Conservation (phyloP, 176 grass and related monocot genomes). For the Oryza coarctata region DNA sequence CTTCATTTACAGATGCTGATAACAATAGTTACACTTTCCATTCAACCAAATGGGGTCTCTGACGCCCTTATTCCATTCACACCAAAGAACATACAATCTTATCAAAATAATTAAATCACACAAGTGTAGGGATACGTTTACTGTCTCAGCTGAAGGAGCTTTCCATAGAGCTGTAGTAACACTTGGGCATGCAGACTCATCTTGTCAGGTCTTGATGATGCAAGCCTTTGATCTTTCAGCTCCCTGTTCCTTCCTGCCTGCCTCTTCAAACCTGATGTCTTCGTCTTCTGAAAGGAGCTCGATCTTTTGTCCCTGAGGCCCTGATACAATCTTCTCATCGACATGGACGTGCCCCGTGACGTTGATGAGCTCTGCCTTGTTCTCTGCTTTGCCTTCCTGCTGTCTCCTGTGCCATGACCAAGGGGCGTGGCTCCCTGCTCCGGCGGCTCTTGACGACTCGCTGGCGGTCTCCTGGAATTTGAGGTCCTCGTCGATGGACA, state of each 20-base stretch:
- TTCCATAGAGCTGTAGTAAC: background rate
- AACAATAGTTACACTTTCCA: constrained; percentile 21
- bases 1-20: constrained; percentile 24
- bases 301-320: constrained; percentile 35
- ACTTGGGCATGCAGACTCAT: background rate
- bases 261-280: constrained; percentile 44
- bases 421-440: background rate
- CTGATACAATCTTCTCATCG: constrained; percentile 45
- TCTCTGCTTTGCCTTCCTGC: constrained; percentile 19
- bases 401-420: constrained; percentile 55
- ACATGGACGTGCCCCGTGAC: constrained; percentile 40
- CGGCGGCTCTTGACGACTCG: background rate
- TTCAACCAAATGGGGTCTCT: constrained; percentile 30
- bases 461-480: constrained; percentile 45
- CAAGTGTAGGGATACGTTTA: background rate
- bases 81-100: constrained; percentile 42
- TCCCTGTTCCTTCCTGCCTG: background rate
- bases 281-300: constrained; percentile 50
- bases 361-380: constrained; percentile 39
- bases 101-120: constrained; percentile 29
- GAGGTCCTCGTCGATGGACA: constrained; percentile 68
- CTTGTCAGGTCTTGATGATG: constrained; percentile 29
- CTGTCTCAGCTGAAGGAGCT: constrained; percentile 6
- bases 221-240: background rate
- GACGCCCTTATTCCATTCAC: constrained; percentile 39